These are phyloP conservation scores for Oryza longistaminata DNA, from an alignment of 176 grass and related monocot species.

Conservation along the genomic window DNA sequence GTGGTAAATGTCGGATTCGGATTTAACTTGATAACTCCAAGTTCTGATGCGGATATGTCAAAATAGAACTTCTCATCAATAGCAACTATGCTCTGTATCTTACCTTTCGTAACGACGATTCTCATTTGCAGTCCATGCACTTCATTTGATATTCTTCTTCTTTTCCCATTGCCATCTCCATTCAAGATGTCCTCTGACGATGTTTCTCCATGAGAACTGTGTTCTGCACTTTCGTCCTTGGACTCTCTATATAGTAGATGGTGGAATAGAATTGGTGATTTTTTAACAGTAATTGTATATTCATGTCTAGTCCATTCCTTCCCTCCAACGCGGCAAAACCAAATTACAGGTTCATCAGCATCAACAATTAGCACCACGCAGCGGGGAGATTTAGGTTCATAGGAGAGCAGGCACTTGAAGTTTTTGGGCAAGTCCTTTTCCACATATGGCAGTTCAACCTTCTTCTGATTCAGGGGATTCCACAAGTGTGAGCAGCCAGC, in stretches of 20 bases:
- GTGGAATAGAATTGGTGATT: not conserved
- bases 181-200: not conserved
- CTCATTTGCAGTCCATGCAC: not conserved
- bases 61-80: constrained; percentile 11
- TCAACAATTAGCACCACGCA: not conserved
- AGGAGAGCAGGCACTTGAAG: constrained; percentile 2
- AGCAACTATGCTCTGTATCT: constrained; percentile 8
- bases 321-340: not conserved
- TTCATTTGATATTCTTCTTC: not conserved
- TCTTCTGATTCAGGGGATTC: not conserved
- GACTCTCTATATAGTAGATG: too few relatives aligned
- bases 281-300: not conserved
- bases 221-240: not conserved
- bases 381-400: not conserved
- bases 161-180: not conserved
- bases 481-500: not conserved
- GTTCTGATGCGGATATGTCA: not conserved
- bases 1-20: not conserved
- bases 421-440: not conserved
- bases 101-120: not conserved
- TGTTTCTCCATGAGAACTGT: not conserved
- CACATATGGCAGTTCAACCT: not conserved
- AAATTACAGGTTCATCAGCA: not conserved
- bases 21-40: not conserved
- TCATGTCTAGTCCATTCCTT: not conserved